Evolutionary conservation across 140 eudicot genomes (phyloP).

Genomic region (Erigeron philadelphicus): DNA sequence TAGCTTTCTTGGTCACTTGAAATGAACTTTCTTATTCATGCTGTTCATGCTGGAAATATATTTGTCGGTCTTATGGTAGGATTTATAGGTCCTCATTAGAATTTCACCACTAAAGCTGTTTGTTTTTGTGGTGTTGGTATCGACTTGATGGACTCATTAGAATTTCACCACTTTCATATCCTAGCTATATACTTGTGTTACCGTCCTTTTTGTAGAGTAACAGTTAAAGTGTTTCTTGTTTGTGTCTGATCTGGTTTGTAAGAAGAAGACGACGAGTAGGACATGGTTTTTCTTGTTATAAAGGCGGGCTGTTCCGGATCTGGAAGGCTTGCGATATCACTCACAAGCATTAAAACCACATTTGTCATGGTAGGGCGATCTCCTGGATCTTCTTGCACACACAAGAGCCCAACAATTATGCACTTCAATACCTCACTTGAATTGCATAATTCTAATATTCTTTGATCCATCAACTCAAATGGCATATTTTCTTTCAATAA

Average conservation of each 20-base stretch:
- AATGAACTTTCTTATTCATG: too few species aligned
- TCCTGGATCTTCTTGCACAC: constrained; percentile 56
- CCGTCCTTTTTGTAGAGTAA: constrained; percentile 32
- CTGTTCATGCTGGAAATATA: too few species aligned
- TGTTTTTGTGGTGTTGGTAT: too few species aligned
- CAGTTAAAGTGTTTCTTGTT: constrained; percentile 23
- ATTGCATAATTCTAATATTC: constrained; percentile 32
- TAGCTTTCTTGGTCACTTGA: too few species aligned
- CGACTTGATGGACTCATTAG: too few species aligned
- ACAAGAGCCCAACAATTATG: constrained; percentile 44
- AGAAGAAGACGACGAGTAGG: constrained; percentile 32
- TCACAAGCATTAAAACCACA: constrained; percentile 46
- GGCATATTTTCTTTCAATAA: constrained; percentile 48
- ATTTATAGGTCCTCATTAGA: too few species aligned
- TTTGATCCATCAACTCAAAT: constrained; percentile 37
- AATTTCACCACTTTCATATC: too few species aligned
- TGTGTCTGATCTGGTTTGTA: constrained; percentile 27
- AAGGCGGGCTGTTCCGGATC: constrained; percentile 51
- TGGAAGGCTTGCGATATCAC: constrained; percentile 39
- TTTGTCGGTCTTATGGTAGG: too few species aligned
- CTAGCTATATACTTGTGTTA: constrained; percentile 9
- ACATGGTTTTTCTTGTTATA: constrained; percentile 29
- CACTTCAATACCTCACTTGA: constrained; percentile 43
- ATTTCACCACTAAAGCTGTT: too few species aligned
- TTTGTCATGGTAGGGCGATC: constrained; percentile 62